A percentile compares a stretch with the other conserved stretches of the same genome.
Conservation (phyloP, 495 filamentous ascomycete genomes). For the Recurvomyces mirabilis region DNA sequence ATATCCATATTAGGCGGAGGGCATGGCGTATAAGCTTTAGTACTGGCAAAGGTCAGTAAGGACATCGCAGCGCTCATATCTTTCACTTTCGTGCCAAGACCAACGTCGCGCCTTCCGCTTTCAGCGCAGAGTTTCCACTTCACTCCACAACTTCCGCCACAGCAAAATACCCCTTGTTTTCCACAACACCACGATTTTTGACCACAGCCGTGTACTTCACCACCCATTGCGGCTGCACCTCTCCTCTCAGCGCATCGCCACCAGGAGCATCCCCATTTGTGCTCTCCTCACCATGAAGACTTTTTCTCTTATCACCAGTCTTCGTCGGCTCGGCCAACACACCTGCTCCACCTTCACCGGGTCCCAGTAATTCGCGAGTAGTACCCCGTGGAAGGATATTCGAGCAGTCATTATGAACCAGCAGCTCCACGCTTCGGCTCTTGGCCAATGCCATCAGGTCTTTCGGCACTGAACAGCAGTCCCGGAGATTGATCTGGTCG, state of each 20-base stretch:
- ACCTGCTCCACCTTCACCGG: conserved; percentile 27
- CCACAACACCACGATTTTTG: conserved; percentile 87
- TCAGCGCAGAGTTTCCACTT: too few species aligned
- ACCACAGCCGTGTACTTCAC: conserved; percentile 98
- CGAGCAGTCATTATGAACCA: conserved; percentile 90
- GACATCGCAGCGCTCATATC: too few species aligned
- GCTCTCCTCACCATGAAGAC: conserved; percentile 15
- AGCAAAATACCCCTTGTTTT: conserved; percentile 96
- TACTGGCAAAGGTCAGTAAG: too few species aligned
- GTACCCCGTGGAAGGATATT: conserved; percentile 82
- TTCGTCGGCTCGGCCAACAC: conserved; percentile 24
- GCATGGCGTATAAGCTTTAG: too few species aligned
- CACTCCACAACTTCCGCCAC: conserved; percentile 57
- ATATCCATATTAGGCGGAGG: too few species aligned
- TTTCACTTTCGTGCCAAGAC: too few species aligned
- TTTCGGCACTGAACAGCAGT: conserved; percentile 92
- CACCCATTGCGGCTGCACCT: conserved; percentile 83
- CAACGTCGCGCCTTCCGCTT: too few species aligned
- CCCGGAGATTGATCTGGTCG: conserved; percentile 92
- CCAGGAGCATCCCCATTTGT: conserved; percentile 4
- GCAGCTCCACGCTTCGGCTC: conserved; percentile 68
- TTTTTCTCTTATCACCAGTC: conserved; percentile 26
- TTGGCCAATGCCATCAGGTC: conserved; percentile 77
- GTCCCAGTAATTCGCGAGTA: conserved; percentile 68
- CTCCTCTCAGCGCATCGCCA: conserved; percentile 44